Evolutionary conservation across 305 asterid genomes (phyloP).

Genomic region (Caryopteris hybrid): DNA sequence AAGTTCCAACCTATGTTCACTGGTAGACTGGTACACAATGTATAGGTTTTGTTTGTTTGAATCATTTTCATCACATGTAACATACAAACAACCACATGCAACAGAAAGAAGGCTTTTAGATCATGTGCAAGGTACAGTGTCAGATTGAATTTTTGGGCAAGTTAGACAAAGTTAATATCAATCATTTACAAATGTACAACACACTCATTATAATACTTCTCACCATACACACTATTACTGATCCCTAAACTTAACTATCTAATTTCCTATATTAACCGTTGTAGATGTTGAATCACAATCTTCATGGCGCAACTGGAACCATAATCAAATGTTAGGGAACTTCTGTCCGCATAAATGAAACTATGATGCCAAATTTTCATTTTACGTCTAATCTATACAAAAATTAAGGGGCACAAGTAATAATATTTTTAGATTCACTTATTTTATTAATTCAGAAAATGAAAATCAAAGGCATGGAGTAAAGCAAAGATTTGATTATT

Average conservation of each 20-base stretch:
- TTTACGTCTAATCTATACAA: neutral
- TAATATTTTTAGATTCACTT: neutral
- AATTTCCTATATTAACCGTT: neutral
- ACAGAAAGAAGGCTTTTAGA: neutral
- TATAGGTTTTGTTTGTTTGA: neutral
- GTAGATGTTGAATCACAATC: neutral
- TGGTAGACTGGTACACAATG: neutral
- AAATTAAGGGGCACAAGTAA: neutral
- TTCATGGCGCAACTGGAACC: neutral
- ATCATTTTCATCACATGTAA: neutral
- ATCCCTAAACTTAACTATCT: neutral
- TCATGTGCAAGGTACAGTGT: neutral
- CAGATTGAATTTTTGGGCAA: neutral
- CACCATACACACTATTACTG: neutral
- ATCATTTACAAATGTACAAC: neutral
- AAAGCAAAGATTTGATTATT: neutral
- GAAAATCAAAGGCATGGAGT: neutral
- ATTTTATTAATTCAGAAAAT: slow-evolving; percentile 10
- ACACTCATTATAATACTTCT: neutral
- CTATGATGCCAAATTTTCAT: neutral
- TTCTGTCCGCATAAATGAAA: neutral
- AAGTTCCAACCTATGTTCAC: neutral
- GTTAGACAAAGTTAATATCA: neutral
- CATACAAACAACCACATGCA: neutral
- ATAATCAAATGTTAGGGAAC: neutral